phyloP scores from a whole-genome alignment of 176 grass and related monocot genomes.

The Oryza meyeriana region DNA sequence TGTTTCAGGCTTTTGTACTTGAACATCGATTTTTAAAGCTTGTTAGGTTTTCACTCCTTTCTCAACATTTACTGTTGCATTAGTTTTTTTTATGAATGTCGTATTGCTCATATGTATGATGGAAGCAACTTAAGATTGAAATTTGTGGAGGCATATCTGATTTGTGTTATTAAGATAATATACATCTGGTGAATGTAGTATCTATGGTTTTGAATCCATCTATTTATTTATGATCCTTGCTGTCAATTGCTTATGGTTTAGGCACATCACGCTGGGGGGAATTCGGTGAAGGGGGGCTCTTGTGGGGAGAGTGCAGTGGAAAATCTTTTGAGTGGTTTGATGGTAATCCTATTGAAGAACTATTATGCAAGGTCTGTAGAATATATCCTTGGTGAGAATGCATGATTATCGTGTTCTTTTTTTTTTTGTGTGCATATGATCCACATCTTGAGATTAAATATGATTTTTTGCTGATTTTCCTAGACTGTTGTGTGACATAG shows the following conservation, averaged over 20 bases:
- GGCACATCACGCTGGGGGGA: slow-evolving; percentile 91
- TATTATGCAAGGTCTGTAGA: slow-evolving; percentile 78
- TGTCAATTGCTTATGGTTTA: slow-evolving; percentile 38
- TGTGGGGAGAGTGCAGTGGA: slow-evolving; percentile 93
- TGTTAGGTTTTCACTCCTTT: not conserved
- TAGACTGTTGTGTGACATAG: not conserved
- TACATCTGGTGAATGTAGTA: not conserved
- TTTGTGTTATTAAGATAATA: not conserved
- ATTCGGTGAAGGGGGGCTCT: slow-evolving; percentile 82
- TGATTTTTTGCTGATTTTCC: slow-evolving; percentile 21
- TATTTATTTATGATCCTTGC: slow-evolving; percentile 16
- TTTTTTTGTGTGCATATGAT: not conserved
- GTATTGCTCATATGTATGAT: not conserved
- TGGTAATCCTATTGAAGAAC: slow-evolving; percentile 65
- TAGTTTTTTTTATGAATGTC: slow-evolving; percentile 22
- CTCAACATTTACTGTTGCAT: not conserved
- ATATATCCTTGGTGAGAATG: not conserved
- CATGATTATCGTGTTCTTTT: not conserved
- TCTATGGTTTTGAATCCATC: slow-evolving; percentile 19
- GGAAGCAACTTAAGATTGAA: slow-evolving; percentile 5
- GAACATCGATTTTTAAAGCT: not conserved
- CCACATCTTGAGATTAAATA: not conserved
- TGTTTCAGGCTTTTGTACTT: not conserved
- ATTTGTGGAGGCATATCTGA: not conserved
- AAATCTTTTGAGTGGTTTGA: slow-evolving; percentile 88